Evolutionary conservation across 2,329 filamentous ascomycete species (phyloP), one percentile per base, ranked within the genome.

Genomic region (Orbilia blumenaviensis): DNA sequence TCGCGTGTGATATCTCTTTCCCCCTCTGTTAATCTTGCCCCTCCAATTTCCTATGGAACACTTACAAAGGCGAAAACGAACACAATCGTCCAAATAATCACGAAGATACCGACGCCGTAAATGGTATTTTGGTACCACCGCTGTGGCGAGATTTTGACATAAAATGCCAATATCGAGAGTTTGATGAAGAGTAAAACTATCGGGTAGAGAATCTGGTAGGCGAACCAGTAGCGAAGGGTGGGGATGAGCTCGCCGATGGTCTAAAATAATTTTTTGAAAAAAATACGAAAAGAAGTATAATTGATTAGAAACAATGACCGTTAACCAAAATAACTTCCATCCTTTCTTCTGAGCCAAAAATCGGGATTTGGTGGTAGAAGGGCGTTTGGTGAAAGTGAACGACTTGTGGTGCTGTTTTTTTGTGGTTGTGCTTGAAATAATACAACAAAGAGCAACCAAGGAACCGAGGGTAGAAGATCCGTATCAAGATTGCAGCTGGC

Each of bases 101-200:
- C 80, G 77, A 84, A 76, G 10, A 73, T 58, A 2, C 78, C 64
- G 58, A 81, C 82, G n/a, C 81, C 81, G 54, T 84, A 84, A 5
- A 81, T 75, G 18, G 79, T 68, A 9, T 74, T 60, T 27, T 80
- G 78, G 56, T 81, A 81, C 23, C 77, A 74, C 41, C 50, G 74
- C 1, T 78, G 74, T 14, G 78, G 78, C 18, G 80, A 81, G 42
- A 85, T 81, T n/a, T 83, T 82, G n/a, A 83, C 80, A 72, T 85
- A 85, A 78, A 85, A 84, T 41, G 81, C 80, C 42, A 85, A 69
- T 32, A 85, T 83, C 54, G 82, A 84, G 32, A 84, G 79, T 67
- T 85, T 85, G 66, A 83, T 81, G 23, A 82, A 83, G 60, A 81
- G 78, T 52, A 83, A 81, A 10, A 80, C 80, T 12, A 81, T 77